Base-by-base conservation (phyloP, 495 filamentous ascomycete genomes). In the Chaetomium cochliodes region DNA sequence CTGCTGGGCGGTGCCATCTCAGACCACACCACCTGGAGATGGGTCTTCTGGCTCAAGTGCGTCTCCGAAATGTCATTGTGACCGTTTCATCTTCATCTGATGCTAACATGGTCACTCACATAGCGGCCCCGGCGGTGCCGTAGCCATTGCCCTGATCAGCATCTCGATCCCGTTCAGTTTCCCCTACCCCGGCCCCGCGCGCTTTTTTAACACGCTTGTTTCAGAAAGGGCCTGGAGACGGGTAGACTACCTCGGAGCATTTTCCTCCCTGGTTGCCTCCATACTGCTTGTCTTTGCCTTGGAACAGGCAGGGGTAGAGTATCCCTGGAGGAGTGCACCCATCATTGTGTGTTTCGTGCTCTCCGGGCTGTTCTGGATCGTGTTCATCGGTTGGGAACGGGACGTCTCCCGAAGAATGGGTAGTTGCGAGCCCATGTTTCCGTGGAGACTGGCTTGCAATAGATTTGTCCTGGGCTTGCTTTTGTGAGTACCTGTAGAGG, bases 1-100 rank as follows among this genome's bases (percentile, higher is more conserved):
- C 65, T 83, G 16, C 59, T 84, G 1, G 82, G 81, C 11, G 82
- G 80, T 30, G 73, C 69, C 1, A 81, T 84, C 15, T 61, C 64
- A 9, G 56, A 65, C 20, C 51, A 72, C 20, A 66, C 68, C 0
- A 71, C 70, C 0, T 80, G 74, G 79, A 58, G 76, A 62, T 80
- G 75, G 75, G 71, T 80, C 18, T 79, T 79, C 56, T 67, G 69
- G 1, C 58, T 80, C 5, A 79, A 80, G 76, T 78, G 15, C 22
- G 74, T 62, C 22, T 25, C 16, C 25, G 23, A 18, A 12, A 44
- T 67, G n/a, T 60, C 26, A 23, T 20, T 2, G 16, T 33, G 3
- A 37, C 46, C 41, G 25, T 18, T 7, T 12, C 16, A 30, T 30
- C 28, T 2, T 30, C 2, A 2, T 30, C 6, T 30, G 2, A 8